Conservation (phyloP, 192 early-diverging fungal genomes). For the Backusella morwellensis region DNA sequence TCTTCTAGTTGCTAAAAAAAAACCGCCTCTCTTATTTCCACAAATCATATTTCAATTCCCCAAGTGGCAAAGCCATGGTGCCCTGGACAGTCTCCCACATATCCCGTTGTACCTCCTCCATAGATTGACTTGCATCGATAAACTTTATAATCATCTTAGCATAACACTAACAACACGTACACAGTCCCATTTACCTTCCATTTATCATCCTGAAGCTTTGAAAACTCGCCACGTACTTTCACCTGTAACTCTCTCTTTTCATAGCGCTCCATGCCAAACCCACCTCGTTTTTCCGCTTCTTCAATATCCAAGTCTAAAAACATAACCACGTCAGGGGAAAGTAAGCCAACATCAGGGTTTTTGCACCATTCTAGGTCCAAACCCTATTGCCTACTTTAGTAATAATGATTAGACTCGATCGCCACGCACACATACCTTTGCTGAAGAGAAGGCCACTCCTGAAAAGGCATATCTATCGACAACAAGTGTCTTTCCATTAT, state of each 20-base stretch:
- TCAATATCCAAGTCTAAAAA: constrained; percentile 82
- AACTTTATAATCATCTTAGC: constrained; percentile 10
- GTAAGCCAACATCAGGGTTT: constrained; percentile 78
- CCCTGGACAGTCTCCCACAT: constrained; percentile 8
- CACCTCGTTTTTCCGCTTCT: constrained; percentile 73
- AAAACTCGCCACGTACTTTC: constrained; percentile 71
- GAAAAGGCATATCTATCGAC: constrained; percentile 97
- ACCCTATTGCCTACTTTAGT: constrained; percentile 40
- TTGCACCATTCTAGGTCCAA: constrained; percentile 89
- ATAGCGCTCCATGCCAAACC: constrained; percentile 93
- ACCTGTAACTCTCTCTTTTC: constrained; percentile 84
- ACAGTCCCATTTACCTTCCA: constrained; percentile 40
- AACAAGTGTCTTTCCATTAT: constrained; percentile 70
- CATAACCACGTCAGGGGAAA: constrained; percentile 83
- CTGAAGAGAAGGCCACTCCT: constrained; percentile 88
- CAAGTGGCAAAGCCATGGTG: neutral
- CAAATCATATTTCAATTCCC: neutral
- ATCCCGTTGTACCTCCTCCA: constrained; percentile 10
- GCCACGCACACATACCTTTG: constrained; percentile 58
- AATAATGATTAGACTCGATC: neutral
- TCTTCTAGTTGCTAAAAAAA: no score
- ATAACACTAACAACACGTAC: neutral
- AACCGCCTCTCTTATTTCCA: neutral
- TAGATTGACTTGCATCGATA: constrained; percentile 22
- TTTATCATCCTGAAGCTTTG: constrained; percentile 47